Evolutionary conservation across 352 stramenopile species (phyloP), one percentile per base, ranked within the genome.

Genomic region (Globisporangium alternatum): DNA sequence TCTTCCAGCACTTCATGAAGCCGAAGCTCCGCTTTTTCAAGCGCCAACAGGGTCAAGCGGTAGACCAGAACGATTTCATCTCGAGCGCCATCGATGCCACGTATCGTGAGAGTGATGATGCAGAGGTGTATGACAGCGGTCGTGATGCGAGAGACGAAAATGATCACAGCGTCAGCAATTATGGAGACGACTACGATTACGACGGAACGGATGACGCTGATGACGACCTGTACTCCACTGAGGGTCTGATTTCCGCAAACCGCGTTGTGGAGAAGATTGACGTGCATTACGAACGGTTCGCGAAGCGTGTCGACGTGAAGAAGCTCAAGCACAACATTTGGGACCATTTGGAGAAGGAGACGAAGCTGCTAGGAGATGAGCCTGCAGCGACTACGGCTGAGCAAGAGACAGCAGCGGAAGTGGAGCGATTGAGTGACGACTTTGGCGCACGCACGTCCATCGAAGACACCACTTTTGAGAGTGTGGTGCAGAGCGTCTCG

Each of bases 261-360:
- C 82, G 96, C 33, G 89, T 98, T 13, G 91, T 99, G 4, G 88
- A 98, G 60, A 98, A 98, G 66, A 88, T 99, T 64, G 78, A 96
- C 52, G 83, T 97, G 9, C 77, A 92, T 56, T 98, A 98, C 68
- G 96, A 97, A 30, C 93, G 86, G 15, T 84, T 97, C 43, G 96
- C 97, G 19, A 99, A 99, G 70, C 96, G 96, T 60, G 96, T 99
- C 17, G 96, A 99, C 71, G 96, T 99, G 2, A 98, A 97, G 68
- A 91, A 96, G 51, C 78, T 99, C 13, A 99, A 99, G 78, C 80
- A 84, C 5, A 97, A 96, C 71, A 87, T 99, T 37, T 99, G 97
- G 97, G 74, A 80, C 22, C 81, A 90, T 21, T 66, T 95, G 21
- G 82, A 88, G 60, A 79, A 77, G 43, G 74, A 86, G 35, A 72